These are phyloP conservation scores for Aspergillus coremiiformis DNA, from an alignment of 495 filamentous ascomycete species.

Conservation along the genomic window DNA sequence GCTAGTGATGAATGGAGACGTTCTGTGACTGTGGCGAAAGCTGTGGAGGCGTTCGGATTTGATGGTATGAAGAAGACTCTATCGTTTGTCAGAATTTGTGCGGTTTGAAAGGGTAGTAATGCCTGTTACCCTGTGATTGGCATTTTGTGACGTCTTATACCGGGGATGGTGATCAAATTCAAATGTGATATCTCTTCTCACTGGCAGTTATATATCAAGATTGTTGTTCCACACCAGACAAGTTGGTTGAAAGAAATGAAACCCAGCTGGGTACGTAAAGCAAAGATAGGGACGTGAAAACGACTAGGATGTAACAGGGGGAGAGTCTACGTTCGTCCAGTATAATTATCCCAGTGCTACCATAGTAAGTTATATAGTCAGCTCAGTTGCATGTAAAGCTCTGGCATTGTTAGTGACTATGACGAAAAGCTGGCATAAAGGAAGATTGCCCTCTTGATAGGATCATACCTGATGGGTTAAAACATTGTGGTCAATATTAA, in stretches of 20 bases:
- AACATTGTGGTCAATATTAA: background rate
- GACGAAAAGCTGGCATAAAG: background rate
- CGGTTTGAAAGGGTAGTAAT: background rate
- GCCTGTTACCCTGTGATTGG: background rate
- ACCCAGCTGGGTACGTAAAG: background rate
- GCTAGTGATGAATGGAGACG: slow-evolving; percentile 33
- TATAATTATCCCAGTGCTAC: background rate
- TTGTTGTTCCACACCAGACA: background rate
- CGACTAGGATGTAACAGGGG: background rate
- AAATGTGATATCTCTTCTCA: background rate
- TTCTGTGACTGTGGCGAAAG: slow-evolving; percentile 29
- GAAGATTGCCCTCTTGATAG: background rate
- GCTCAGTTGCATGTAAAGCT: background rate
- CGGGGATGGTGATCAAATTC: background rate
- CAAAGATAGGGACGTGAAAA: background rate
- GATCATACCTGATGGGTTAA: background rate
- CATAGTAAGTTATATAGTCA: background rate
- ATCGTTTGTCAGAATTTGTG: slow-evolving; percentile 6
- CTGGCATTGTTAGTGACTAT: background rate
- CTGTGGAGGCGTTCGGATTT: slow-evolving; percentile 34
- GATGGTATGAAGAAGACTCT: slow-evolving; percentile 45
- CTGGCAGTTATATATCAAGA: background rate
- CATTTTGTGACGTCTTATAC: slow-evolving; percentile 6
- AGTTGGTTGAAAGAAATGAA: background rate
- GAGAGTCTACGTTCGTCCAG: background rate